Percentiles rank a stretch among this genome's conserved stretches.
Evolutionary conservation across 1,139 yeast genomes (phyloP).

Genomic region (Diutina scorzettiae): DNA sequence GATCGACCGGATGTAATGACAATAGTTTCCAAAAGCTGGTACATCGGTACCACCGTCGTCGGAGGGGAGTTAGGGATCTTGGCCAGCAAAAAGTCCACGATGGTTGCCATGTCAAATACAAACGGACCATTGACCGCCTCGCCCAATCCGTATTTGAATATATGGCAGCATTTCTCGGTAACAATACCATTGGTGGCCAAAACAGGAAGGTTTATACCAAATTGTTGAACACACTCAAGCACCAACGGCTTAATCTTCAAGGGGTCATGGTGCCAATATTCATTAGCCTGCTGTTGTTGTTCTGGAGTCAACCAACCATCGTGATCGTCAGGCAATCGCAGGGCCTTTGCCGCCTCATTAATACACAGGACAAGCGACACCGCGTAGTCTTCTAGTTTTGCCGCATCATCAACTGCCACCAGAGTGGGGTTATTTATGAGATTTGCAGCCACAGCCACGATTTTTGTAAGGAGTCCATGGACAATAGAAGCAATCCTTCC

Average conservation of each 20-base stretch:
- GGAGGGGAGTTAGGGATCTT: constrained; percentile 13
- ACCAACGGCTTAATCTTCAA: neutral
- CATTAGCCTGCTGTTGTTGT: neutral
- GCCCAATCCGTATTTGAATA: constrained; percentile 1
- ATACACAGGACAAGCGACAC: constrained; percentile 1
- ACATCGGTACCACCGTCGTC: neutral
- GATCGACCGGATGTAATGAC: constrained; percentile 2
- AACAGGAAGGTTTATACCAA: neutral
- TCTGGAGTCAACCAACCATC: neutral
- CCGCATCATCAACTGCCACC: neutral
- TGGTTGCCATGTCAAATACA: constrained; percentile 33
- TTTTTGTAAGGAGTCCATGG: neutral
- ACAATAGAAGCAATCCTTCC: neutral
- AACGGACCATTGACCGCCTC: constrained; percentile 38
- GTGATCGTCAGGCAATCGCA: constrained; percentile 1
- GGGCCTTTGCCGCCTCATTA: neutral
- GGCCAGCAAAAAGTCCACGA: constrained; percentile 32
- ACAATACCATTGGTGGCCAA: neutral
- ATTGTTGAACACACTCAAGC: neutral
- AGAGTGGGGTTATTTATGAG: neutral
- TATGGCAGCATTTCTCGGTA: neutral
- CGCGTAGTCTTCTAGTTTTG: neutral
- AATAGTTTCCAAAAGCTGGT: neutral
- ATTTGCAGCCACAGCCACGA: neutral
- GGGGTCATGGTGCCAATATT: constrained; percentile 1